A percentile compares a stretch with the other conserved stretches of the same genome.
phyloP scores from a whole-genome alignment of 2,329 filamentous ascomycete species.

The Fusarium sp. region DNA sequence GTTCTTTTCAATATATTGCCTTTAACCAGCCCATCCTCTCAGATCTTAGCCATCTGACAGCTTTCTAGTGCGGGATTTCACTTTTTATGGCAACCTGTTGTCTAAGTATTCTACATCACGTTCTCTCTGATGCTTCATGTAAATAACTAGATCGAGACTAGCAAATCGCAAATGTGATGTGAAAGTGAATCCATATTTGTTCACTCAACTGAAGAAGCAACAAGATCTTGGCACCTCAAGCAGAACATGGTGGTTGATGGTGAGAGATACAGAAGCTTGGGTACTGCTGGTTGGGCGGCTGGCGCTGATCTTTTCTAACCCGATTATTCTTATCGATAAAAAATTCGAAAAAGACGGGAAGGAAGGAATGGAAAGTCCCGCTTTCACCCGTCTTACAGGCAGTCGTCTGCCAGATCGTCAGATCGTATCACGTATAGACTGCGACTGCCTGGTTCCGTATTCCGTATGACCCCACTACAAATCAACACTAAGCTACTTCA shows the following conservation, averaged over 20 bases:
- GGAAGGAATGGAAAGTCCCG: background rate
- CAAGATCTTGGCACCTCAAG: background rate
- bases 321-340: background rate
- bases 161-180: background rate
- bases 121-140: background rate
- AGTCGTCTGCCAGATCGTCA: background rate
- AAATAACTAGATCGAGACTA: background rate
- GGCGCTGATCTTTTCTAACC: background rate
- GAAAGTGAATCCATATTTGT: background rate
- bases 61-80: background rate
- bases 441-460: constrained; percentile 1
- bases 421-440: background rate
- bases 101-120: background rate
- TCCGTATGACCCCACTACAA: constrained; percentile 15
- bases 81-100: background rate
- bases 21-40: background rate
- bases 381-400: background rate
- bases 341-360: background rate
- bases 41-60: background rate
- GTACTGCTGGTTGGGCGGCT: too few species aligned
- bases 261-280: background rate
- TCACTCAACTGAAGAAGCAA: background rate
- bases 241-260: background rate
- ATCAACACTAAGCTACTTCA: background rate
- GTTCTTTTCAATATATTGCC: background rate